Evolutionary conservation across 352 stramenopile species (phyloP).

Genomic region (Phytopythium vexans): DNA sequence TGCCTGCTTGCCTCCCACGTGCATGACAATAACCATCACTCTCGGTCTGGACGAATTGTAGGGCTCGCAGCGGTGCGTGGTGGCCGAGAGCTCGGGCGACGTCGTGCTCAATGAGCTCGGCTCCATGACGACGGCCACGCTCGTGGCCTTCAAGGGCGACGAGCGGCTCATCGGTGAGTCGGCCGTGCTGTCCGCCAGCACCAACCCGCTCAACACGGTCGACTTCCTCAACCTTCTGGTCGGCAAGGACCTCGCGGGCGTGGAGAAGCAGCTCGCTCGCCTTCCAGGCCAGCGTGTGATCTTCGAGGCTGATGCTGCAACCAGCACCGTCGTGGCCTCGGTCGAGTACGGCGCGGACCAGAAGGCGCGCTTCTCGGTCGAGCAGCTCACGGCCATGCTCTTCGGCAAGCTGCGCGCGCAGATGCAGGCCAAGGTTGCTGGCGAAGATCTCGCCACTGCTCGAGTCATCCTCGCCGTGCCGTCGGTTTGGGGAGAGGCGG

Average conservation of each 20-base stretch:
- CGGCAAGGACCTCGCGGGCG: conserved; percentile 46
- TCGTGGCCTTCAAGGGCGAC: conserved; percentile 87
- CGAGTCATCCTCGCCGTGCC: conserved; percentile 70
- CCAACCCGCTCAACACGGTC: conserved; percentile 83
- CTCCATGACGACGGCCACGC: conserved; percentile 79
- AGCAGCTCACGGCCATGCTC: conserved; percentile 78
- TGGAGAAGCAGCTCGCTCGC: conserved; percentile 33
- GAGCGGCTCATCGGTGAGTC: conserved; percentile 83
- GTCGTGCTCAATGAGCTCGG: conserved; percentile 89
- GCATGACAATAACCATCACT: neutral
- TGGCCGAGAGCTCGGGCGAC: conserved; percentile 64
- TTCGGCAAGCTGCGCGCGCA: conserved; percentile 69
- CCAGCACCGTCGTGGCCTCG: conserved; percentile 32
- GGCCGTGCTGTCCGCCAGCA: conserved; percentile 80
- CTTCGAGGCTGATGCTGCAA: conserved; percentile 28
- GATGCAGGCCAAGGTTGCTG: conserved; percentile 26
- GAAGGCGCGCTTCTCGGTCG: conserved; percentile 54
- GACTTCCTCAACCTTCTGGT: conserved; percentile 64
- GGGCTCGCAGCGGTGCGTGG: conserved; percentile 77
- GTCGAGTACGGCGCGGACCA: conserved; percentile 61
- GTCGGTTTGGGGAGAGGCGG: conserved; percentile 47
- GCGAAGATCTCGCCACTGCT: neutral
- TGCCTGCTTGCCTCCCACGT: neutral
- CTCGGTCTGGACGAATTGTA: conserved; percentile 7
- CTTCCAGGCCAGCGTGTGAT: conserved; percentile 47